Conservation (phyloP, 2,329 filamentous ascomycete genomes). For the Penicillium sp. region DNA sequence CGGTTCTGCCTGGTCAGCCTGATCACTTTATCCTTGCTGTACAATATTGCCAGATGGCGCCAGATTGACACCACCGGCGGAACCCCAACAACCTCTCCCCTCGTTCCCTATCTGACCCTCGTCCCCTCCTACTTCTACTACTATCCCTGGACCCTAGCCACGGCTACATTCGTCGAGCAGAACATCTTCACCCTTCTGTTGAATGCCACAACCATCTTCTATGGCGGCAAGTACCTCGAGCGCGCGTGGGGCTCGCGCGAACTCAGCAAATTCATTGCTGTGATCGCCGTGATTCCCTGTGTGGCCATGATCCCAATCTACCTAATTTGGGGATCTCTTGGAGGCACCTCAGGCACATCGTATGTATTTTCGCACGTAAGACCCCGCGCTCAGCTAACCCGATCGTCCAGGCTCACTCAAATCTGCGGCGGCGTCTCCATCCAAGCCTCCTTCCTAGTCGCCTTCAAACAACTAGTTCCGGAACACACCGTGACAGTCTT, state of each 20-base stretch:
- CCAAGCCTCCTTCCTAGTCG: constrained; percentile 91
- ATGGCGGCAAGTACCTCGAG: constrained; percentile 93
- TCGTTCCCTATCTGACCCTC: constrained; percentile 84
- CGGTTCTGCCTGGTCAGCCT: constrained; percentile 76
- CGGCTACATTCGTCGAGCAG: constrained; percentile 85
- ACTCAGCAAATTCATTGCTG: constrained; percentile 83
- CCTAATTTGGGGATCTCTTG: constrained; percentile 71
- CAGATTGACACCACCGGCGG: constrained; percentile 67
- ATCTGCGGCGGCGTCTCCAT: constrained; percentile 87
- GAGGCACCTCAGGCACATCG: constrained; percentile 39
- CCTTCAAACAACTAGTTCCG: constrained; percentile 95
- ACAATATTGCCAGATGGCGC: constrained; percentile 63
- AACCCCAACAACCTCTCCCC: constrained; percentile 50
- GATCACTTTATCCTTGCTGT: constrained; percentile 73
- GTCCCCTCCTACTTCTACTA: constrained; percentile 79
- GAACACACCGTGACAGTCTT: constrained; percentile 96
- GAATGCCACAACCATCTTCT: constrained; percentile 77
- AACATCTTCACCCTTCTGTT: constrained; percentile 85
- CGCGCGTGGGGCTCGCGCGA: constrained; percentile 91
- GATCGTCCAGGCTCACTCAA: constrained; percentile 64
- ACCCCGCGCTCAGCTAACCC: neutral
- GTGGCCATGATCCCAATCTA: constrained; percentile 71
- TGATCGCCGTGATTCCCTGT: constrained; percentile 80
- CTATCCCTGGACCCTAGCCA: constrained; percentile 91
- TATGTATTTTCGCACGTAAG: constrained; percentile 17